phyloP scores from a whole-genome alignment of 768 basidiomycete genomes.

The Lactarius quietus region DNA sequence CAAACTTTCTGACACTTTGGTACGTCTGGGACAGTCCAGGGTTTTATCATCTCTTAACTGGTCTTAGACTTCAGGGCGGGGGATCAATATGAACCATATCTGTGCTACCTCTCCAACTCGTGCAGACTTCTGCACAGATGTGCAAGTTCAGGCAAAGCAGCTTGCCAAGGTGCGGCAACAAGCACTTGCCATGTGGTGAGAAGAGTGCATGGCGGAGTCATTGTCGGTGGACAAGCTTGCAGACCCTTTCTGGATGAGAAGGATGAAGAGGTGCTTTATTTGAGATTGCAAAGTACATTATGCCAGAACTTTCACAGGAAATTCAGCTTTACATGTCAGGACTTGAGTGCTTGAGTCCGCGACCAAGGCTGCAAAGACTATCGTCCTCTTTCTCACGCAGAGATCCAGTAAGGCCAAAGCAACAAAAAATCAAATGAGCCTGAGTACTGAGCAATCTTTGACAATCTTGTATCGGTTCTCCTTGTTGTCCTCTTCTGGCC shows the following conservation, averaged over 20 bases:
- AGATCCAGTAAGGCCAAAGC: conserved; percentile 82
- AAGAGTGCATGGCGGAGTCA: conserved; percentile 54
- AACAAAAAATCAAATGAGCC: conserved; percentile 92
- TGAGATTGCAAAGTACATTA: neutral
- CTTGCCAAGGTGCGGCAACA: conserved; percentile 62
- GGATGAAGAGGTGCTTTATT: conserved; percentile 53
- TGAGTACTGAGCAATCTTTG: conserved; percentile 90
- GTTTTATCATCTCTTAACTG: conserved; percentile 8
- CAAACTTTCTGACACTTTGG: conserved; percentile 86
- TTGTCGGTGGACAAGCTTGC: conserved; percentile 32
- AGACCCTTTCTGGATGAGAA: conserved; percentile 61
- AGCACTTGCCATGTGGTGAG: conserved; percentile 54
- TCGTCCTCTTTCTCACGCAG: conserved; percentile 42
- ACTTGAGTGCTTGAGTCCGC: conserved; percentile 81
- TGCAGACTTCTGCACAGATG: conserved; percentile 93
- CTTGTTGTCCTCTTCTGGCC: conserved; percentile 89
- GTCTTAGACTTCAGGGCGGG: conserved; percentile 78
- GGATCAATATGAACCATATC: conserved; percentile 91
- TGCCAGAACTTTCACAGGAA: conserved; percentile 39
- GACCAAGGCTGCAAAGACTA: conserved; percentile 79
- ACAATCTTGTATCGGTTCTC: conserved; percentile 85
- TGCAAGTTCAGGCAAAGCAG: conserved; percentile 63
- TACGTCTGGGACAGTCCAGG: conserved; percentile 35
- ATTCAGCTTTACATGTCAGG: conserved; percentile 66
- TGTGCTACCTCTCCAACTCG: conserved; percentile 89